Evolutionary conservation across 768 basidiomycete genomes (phyloP), one percentile per base, ranked within the genome.

Genomic region (Mycena metata): DNA sequence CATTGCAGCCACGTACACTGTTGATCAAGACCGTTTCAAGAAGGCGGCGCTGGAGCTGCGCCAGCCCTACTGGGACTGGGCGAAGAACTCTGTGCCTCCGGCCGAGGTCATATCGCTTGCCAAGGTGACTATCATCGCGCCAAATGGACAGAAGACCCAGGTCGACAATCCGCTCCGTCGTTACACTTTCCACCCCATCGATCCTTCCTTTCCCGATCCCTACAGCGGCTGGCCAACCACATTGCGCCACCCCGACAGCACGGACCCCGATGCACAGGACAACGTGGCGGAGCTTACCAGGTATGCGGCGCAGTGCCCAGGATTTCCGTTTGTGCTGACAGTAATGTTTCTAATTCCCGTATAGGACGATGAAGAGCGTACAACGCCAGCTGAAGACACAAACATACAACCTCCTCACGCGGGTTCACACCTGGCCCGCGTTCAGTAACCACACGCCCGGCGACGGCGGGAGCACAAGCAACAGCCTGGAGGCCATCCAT

Each of bases 21-120:
- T 76, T 7, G 71, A 81, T 35, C 59, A 71, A 62, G 69, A 39
- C 17, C 55, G 69, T 64, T 84, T 82, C 81, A 58, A 73, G 30
- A 47, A 72, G 23, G 83, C 80, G 1, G 84, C 85, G 7, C 35
- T 58, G 23, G 63, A 76, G 17, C 74, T 85, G 11, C 80, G 84
- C 23, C 74, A 78, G 50, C 84, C 84, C 0, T 87, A 82, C 76
- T 87, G 85, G 86, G 86, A 87, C 72, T 87, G 86, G 86, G 85
- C 85, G 6, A 55, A 42, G 3, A 79, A 81, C 17, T 43, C 77
- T 1, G 75, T 81, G 13, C 83, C 82, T 35, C 84, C 85, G 9
- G 60, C 74, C 1, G 80, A 83, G 64, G 79, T 86, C 46, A 82
- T 83, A 57, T 74, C 76, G 11, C 62, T 76, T 36, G 69, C 73